phyloP scores from a whole-genome alignment of 2,329 filamentous ascomycete species.

The Coniella lustricola region DNA sequence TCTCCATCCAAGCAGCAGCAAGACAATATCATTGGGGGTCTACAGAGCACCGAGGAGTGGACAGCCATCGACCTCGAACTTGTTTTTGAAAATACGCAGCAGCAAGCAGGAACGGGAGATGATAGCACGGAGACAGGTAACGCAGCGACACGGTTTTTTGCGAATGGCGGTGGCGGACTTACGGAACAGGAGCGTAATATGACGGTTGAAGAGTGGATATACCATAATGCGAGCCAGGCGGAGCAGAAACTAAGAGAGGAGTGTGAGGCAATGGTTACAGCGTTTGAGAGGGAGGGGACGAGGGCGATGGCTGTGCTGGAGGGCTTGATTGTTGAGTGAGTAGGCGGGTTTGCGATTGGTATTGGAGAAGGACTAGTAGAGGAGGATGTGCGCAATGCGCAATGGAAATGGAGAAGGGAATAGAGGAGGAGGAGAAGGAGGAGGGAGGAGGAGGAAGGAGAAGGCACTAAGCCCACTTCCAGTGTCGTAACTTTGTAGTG shows the following conservation, averaged over 20 bases:
- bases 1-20: slow-evolving; percentile 23
- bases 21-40: slow-evolving; percentile 43
- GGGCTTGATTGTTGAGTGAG: slow-evolving; percentile 49
- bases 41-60: slow-evolving; percentile 60
- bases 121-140: slow-evolving; percentile 32
- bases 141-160: slow-evolving; percentile 40
- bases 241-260: slow-evolving; percentile 73
- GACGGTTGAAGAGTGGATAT: slow-evolving; percentile 91
- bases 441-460: too few relatives aligned
- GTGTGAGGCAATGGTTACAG: slow-evolving; percentile 74
- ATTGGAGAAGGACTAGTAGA: not conserved
- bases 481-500: too few relatives aligned
- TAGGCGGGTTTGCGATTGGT: not conserved
- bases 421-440: too few relatives aligned
- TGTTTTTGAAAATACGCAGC: slow-evolving; percentile 51
- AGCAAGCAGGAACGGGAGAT: slow-evolving; percentile 32
- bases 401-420: not conserved
- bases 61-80: slow-evolving; percentile 67
- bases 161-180: slow-evolving; percentile 53
- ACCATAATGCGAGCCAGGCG: slow-evolving; percentile 69
- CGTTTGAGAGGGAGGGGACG: slow-evolving; percentile 77
- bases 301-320: slow-evolving; percentile 73
- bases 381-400: too few relatives aligned
- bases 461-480: too few relatives aligned
- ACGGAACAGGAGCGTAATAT: slow-evolving; percentile 75